These are phyloP conservation scores for Fusarium brachygibbosum DNA, from an alignment of 2,329 filamentous ascomycete genomes.

Conservation along the genomic window DNA sequence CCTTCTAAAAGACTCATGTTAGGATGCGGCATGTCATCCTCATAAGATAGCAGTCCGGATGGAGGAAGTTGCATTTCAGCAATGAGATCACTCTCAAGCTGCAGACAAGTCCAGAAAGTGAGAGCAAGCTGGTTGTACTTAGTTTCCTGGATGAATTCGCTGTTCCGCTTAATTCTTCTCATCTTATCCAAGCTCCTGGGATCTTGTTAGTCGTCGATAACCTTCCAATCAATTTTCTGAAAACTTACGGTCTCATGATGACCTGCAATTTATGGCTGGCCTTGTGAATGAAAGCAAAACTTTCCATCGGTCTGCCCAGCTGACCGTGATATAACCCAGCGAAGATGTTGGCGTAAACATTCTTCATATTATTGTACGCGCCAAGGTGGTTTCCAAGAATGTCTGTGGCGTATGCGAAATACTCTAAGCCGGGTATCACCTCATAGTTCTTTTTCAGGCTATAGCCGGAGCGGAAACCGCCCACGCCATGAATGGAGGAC, in stretches of 20 bases:
- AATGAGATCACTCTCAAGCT: conserved; percentile 93
- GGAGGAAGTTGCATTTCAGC: conserved; percentile 81
- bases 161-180: conserved; percentile 56
- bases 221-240: neutral
- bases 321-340: conserved; percentile 92
- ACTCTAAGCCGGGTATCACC: conserved; percentile 88
- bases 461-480: conserved; percentile 47
- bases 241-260: conserved; percentile 78
- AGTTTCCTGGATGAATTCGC: conserved; percentile 58
- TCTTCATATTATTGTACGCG: conserved; percentile 82
- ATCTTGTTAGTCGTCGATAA: neutral
- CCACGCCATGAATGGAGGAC: conserved; percentile 63
- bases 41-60: conserved; percentile 71
- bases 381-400: conserved; percentile 87
- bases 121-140: conserved; percentile 75
- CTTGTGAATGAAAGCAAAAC: conserved; percentile 73
- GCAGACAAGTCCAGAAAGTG: conserved; percentile 93
- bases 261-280: conserved; percentile 74
- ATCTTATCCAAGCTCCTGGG: conserved; percentile 65
- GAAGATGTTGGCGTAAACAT: conserved; percentile 87
- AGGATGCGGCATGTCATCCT: conserved; percentile 76
- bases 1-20: conserved; percentile 63
- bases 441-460: conserved; percentile 76
- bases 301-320: conserved; percentile 87
- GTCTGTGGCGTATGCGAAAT: conserved; percentile 87